Base-by-base conservation (phyloP, 306 rosid genomes). In the Luffa acutangula region DNA sequence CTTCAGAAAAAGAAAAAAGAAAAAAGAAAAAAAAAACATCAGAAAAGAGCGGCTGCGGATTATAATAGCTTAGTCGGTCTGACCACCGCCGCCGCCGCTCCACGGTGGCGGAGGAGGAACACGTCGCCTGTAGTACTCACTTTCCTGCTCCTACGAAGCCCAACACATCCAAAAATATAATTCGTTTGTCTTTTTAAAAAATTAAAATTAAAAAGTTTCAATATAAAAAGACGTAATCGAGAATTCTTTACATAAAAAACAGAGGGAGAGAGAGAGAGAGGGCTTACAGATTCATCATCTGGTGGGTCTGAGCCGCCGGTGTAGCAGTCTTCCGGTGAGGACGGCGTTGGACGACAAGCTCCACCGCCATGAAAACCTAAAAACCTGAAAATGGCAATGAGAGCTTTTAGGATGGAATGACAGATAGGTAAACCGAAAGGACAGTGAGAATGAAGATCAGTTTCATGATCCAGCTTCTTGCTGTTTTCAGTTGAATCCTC, bases 81-180 rank as follows among this genome's bases (percentile, higher is more conserved):
- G 71, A 64, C 71, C 71, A 14, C 71, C 71, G 21, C 71, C 71
- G 21, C 71, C 71, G 45, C 21, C 14, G 71, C 71, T 64, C 71
- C 71, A 64, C 46, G 71, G 71, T 45, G 70, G 70, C 45, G 12
- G 71, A 13, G 70, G 70, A 63, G 71, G 71, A 17, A 15, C 71
- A 64, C 7, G 71, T 2, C 12, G 21, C 45, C 45, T 15, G 20
- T 34, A 64, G 71, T 64, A 64, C 46, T 64, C 71, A 64, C 71
- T 64, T 64, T 36, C 71, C 7, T 64, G 11, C 71, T 64, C 71
- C 46, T 64, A 64, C 31, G 2, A 56, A 18, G n/a, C 60, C 4
- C 25, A 54, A 54, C 10, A 56, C 45, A 53, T 53, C 21, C 21
- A 64, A 8, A 31, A 9, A 25, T 21, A 59, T 20, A 59, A 9